Evolutionary conservation across 768 basidiomycete species (phyloP).

Genomic region (Lyophyllum atratum): DNA sequence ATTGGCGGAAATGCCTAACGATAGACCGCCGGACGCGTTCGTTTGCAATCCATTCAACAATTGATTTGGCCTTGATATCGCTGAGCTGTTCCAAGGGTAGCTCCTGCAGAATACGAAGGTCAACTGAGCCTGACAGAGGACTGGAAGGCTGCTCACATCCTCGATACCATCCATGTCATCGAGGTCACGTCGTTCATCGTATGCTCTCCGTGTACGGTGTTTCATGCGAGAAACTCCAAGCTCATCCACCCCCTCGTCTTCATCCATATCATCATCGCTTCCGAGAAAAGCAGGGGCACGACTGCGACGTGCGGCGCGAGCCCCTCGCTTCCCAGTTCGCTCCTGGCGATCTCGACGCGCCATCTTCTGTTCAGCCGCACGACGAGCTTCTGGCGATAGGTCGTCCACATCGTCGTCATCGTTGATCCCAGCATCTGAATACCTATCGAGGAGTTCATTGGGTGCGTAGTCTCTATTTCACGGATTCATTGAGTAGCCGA

Average conservation of each 20-base stretch:
- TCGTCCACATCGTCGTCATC: conserved; percentile 75
- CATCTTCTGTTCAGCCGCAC: conserved; percentile 87
- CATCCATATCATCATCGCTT: conserved; percentile 79
- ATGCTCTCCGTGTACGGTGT: conserved; percentile 82
- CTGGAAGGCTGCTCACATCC: conserved; percentile 57
- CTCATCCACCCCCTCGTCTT: conserved; percentile 71
- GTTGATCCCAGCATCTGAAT: conserved; percentile 86
- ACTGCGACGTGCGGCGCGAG: conserved; percentile 74
- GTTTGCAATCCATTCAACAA: conserved; percentile 96
- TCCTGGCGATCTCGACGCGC: conserved; percentile 81
- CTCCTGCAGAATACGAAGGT: conserved; percentile 54
- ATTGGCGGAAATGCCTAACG: conserved; percentile 89
- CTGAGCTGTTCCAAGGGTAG: conserved; percentile 93
- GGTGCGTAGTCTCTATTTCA: conserved; percentile 76
- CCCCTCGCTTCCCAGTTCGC: conserved; percentile 64
- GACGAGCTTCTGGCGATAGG: conserved; percentile 68
- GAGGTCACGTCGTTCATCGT: conserved; percentile 88
- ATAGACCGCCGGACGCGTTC: conserved; percentile 91
- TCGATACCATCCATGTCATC: conserved; percentile 92
- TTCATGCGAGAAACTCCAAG: conserved; percentile 72
- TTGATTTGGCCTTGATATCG: conserved; percentile 97
- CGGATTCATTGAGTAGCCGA: conserved; percentile 9
- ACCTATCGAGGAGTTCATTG: conserved; percentile 81
- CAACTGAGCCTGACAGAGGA: not conserved
- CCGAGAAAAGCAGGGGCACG: conserved; percentile 88